These are phyloP conservation scores for Cercospora beticola DNA, from an alignment of 2,329 filamentous ascomycete genomes.

Conservation along the genomic window DNA sequence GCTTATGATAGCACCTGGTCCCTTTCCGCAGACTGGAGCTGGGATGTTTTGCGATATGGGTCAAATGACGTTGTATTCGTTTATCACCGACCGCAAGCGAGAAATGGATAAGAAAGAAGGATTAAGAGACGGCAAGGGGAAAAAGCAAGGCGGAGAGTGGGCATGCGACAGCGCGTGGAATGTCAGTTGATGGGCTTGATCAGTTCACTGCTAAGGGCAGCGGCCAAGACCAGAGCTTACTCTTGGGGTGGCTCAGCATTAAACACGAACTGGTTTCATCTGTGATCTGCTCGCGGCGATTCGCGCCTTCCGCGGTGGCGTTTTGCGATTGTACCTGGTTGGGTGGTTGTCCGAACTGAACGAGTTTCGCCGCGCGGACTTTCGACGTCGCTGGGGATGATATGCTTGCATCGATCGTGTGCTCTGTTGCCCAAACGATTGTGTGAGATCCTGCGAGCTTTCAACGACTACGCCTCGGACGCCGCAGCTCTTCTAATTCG, in stretches of 20 bases:
- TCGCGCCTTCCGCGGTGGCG: neutral
- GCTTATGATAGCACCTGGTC: neutral
- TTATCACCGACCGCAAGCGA: neutral
- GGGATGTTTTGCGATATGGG: neutral
- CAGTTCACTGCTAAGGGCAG: neutral
- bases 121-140: neutral
- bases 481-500: neutral
- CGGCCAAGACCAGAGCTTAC: constrained; percentile 4
- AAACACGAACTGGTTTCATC: neutral
- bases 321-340: neutral
- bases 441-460: neutral
- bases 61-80: neutral
- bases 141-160: neutral
- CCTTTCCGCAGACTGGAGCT: neutral
- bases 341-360: neutral
- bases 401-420: neutral
- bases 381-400: neutral
- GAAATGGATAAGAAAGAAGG: neutral
- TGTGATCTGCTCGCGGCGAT: neutral
- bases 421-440: constrained; percentile 4
- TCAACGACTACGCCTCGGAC: neutral
- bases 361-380: neutral
- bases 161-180: neutral
- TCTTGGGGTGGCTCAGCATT: neutral
- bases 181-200: neutral